phyloP scores from a whole-genome alignment of 768 basidiomycete genomes.

The Gloeopeniophorella convolvens region DNA sequence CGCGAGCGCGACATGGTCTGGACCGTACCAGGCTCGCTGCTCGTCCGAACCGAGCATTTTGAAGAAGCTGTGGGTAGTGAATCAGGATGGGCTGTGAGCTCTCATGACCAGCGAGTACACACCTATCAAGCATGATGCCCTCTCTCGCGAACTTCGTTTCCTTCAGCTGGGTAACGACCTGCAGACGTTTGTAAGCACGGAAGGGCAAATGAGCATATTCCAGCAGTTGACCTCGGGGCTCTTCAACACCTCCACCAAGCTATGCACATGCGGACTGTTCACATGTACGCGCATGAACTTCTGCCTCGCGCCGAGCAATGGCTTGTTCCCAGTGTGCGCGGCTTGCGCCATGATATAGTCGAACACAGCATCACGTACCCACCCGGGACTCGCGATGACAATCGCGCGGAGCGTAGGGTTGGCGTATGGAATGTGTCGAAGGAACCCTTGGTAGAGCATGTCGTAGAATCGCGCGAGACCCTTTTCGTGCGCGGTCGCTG shows the following conservation, averaged over 20 bases:
- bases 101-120: slow-evolving; percentile 3
- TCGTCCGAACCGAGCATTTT: slow-evolving; percentile 96
- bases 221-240: slow-evolving; percentile 86
- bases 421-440: slow-evolving; percentile 85
- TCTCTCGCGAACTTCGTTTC: slow-evolving; percentile 97
- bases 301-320: slow-evolving; percentile 66
- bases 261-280: slow-evolving; percentile 92
- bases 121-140: slow-evolving; percentile 88
- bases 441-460: slow-evolving; percentile 79
- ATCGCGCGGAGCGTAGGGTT: slow-evolving; percentile 73
- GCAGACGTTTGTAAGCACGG: not conserved
- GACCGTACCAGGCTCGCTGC: slow-evolving; percentile 97
- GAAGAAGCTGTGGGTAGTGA: slow-evolving; percentile 88
- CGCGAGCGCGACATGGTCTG: slow-evolving; percentile 87
- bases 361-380: slow-evolving; percentile 85
- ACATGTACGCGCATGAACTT: slow-evolving; percentile 91
- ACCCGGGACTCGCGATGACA: slow-evolving; percentile 95
- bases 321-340: slow-evolving; percentile 71
- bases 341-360: slow-evolving; percentile 84
- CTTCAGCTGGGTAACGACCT: slow-evolving; percentile 74
- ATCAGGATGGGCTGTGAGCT: too few species aligned
- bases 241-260: slow-evolving; percentile 87
- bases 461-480: slow-evolving; percentile 78
- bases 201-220: too few species aligned
- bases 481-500: slow-evolving; percentile 86